Percentiles rank a stretch among this genome's conserved stretches.
phyloP scores from a whole-genome alignment of 208 protist genomes.

The Crithidia acanthocephali region DNA sequence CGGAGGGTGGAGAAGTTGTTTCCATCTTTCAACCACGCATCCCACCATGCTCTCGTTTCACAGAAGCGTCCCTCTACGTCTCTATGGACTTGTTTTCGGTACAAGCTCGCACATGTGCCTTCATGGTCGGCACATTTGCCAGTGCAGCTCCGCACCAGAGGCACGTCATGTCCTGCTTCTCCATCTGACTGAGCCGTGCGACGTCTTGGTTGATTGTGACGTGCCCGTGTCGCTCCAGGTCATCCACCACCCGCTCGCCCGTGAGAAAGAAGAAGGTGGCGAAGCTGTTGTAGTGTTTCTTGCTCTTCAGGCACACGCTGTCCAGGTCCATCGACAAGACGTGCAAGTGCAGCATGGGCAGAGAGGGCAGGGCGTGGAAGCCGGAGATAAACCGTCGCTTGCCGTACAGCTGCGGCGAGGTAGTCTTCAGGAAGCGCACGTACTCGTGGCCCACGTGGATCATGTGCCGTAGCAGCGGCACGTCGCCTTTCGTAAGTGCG shows the following conservation, averaged over 20 bases:
- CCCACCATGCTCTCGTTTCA: too few relatives aligned
- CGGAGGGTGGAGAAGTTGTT: too few relatives aligned
- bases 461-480: slow-evolving; percentile 64
- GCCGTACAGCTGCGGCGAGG: slow-evolving; percentile 20
- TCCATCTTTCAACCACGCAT: too few relatives aligned
- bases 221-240: slow-evolving; percentile 62
- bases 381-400: slow-evolving; percentile 65
- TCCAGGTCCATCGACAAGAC: slow-evolving; percentile 84
- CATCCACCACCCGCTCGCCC: slow-evolving; percentile 52
- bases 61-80: too few relatives aligned
- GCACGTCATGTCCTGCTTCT: slow-evolving; percentile 78
- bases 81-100: slow-evolving; percentile 48
- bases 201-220: slow-evolving; percentile 82
- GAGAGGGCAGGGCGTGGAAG: slow-evolving; percentile 86
- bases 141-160: slow-evolving; percentile 79
- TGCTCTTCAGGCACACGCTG: slow-evolving; percentile 76
- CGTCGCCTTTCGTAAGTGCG: slow-evolving; percentile 50
- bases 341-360: slow-evolving; percentile 90
- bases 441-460: slow-evolving; percentile 59
- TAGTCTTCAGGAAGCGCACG: slow-evolving; percentile 48
- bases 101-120: slow-evolving; percentile 66
- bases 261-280: slow-evolving; percentile 89
- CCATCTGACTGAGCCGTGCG: slow-evolving; percentile 49
- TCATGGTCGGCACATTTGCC: slow-evolving; percentile 60
- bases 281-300: slow-evolving; percentile 93